Conservation (phyloP, 2,329 filamentous ascomycete genomes). For the Rhynchosporium agropyri region DNA sequence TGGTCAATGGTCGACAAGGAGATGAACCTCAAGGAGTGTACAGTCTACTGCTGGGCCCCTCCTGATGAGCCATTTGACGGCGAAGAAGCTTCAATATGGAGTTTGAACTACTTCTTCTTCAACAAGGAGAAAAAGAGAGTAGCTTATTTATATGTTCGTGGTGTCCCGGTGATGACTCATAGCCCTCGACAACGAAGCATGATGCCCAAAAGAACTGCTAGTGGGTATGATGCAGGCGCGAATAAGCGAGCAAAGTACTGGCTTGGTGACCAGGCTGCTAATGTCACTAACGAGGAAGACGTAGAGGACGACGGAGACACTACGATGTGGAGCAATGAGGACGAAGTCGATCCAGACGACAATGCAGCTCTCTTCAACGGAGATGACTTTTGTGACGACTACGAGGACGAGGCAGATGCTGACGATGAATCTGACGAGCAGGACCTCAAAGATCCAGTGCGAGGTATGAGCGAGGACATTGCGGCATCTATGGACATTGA, state of each 20-base stretch:
- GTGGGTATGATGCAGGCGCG: conserved; percentile 53
- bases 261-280: conserved; percentile 68
- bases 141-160: conserved; percentile 89
- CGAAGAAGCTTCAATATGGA: conserved; percentile 93
- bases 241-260: conserved; percentile 86
- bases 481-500: conserved; percentile 65
- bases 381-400: conserved; percentile 48
- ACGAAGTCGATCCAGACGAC: conserved; percentile 48
- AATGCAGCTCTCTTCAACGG: conserved; percentile 54
- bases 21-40: conserved; percentile 88
- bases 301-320: conserved; percentile 45
- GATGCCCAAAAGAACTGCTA: conserved; percentile 37
- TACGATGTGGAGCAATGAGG: conserved; percentile 46
- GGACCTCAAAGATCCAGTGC: conserved; percentile 50
- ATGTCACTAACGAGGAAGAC: conserved; percentile 47
- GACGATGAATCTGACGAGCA: conserved; percentile 45
- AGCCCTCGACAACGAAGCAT: conserved; percentile 53
- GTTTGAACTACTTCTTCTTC: conserved; percentile 96
- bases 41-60: conserved; percentile 86
- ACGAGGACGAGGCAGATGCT: conserved; percentile 43
- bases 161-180: conserved; percentile 75
- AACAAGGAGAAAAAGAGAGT: conserved; percentile 91
- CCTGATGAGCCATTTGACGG: conserved; percentile 89
- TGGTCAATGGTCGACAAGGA: conserved; percentile 93
- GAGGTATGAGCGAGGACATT: conserved; percentile 65